Base-by-base conservation (phyloP, 805 yeast genomes). In the Nakazawaea ernobii region DNA sequence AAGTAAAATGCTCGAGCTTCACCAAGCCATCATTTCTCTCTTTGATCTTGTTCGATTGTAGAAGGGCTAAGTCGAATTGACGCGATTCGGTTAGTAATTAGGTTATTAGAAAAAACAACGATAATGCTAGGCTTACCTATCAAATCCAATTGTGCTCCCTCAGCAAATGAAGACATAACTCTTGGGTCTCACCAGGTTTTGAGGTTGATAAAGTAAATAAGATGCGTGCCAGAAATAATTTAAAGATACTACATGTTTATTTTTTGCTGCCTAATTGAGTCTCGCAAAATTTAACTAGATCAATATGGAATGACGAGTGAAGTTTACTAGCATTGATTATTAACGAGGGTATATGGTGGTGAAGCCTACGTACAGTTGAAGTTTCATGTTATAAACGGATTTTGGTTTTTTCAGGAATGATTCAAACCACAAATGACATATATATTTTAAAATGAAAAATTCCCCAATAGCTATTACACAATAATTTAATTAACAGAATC, bases 21-120 rank as follows among this genome's bases (percentile, higher is more conserved):
- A 59, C 59, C 8, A 82, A 55, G 0, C 77, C 84, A 42, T 74
- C 79, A 52, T 67, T 77, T 35, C 87, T 63, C 11, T 80, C 86
- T 51, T 73, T 74, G 30, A 78, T 63, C 55, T 75, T 81, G 2
- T 71, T 50, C 0, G 87, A 82, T 24, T 64, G 65, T 35, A 82
- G 62, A 10, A 57, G 54, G 6, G 39, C 64, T 55, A 20, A 20
- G 24, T 20, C 24, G 24, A 20, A 42, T 36, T 27, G 53, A 43
- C 42, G 53, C 52, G 37, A 51, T 49, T 17, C 8, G 3, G 45
- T 42, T 32, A 42, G 39, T 42, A 35, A 20, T 5, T 5, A 20
- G 24, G 5, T 5, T 38, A 13, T 38, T 29, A 17, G 6, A 4
- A 27, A 17, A 13, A n/a, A 5, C 17, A n/a, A 27, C 26, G 6